phyloP scores from a whole-genome alignment of 495 filamentous ascomycete species.

The Hypoxylon lienhwacheense region DNA sequence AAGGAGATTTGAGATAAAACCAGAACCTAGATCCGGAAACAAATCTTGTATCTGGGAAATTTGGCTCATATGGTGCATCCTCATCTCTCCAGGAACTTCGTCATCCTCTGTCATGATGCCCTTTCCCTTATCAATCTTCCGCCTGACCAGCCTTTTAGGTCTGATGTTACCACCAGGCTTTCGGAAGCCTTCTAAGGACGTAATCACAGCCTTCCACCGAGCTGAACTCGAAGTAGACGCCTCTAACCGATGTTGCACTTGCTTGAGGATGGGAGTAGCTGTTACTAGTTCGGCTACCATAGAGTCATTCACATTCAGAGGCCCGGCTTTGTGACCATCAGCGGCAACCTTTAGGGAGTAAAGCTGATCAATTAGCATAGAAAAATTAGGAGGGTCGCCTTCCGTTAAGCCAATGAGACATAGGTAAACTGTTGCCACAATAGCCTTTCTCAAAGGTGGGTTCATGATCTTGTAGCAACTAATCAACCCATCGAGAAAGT shows the following conservation, averaged over 20 bases:
- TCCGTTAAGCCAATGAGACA: constrained; percentile 69
- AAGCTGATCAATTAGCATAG: constrained; percentile 75
- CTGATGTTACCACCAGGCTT: constrained; percentile 54
- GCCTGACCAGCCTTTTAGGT: constrained; percentile 53
- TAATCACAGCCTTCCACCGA: constrained; percentile 61
- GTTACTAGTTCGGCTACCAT: constrained; percentile 66
- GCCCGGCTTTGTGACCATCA: constrained; percentile 56
- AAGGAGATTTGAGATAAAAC: constrained; percentile 76
- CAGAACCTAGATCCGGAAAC: constrained; percentile 85
- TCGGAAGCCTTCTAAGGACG: constrained; percentile 57
- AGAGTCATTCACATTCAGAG: constrained; percentile 54
- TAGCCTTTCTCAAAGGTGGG: constrained; percentile 58
- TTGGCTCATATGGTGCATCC: constrained; percentile 79
- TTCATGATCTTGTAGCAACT: constrained; percentile 65
- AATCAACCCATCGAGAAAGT: constrained; percentile 76
- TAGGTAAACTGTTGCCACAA: constrained; percentile 72
- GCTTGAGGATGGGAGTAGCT: constrained; percentile 58
- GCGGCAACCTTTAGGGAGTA: constrained; percentile 75
- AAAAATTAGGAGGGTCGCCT: constrained; percentile 64
- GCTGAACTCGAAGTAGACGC: constrained; percentile 40
- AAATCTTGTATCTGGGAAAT: constrained; percentile 88
- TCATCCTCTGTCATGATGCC: constrained; percentile 50
- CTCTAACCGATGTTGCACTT: constrained; percentile 50
- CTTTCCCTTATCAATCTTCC: constrained; percentile 71
- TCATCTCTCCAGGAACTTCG: constrained; percentile 57